Conservation (phyloP, 2,329 filamentous ascomycete species). For the Incumbomyces delicatus region DNA sequence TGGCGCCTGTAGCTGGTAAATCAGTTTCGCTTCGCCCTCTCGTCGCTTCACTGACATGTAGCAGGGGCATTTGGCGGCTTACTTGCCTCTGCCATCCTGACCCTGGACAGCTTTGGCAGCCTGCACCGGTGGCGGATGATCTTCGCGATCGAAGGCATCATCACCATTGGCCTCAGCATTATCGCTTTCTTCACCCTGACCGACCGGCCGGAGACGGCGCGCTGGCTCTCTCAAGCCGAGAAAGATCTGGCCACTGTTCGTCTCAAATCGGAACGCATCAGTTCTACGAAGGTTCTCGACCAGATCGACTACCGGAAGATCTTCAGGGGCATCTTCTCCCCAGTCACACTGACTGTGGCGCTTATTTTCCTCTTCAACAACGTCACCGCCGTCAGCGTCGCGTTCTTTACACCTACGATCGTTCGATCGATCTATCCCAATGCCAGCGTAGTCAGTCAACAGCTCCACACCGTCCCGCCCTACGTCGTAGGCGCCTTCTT, state of each 20-base stretch:
- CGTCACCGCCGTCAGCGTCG: conserved; percentile 59
- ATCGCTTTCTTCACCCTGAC: conserved; percentile 56
- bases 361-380: conserved; percentile 57
- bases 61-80: conserved; percentile 65
- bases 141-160: conserved; percentile 61
- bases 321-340: conserved; percentile 53
- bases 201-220: conserved; percentile 57
- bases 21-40: too few species aligned
- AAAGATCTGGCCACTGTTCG: conserved; percentile 57
- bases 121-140: conserved; percentile 59
- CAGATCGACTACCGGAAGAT: conserved; percentile 51
- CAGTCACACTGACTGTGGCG: conserved; percentile 48
- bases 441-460: conserved; percentile 49
- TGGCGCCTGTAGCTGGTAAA: conserved; percentile 58
- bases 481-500: conserved; percentile 61
- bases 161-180: conserved; percentile 47
- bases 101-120: conserved; percentile 47
- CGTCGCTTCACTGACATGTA: too few species aligned
- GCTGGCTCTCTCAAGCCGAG: conserved; percentile 56
- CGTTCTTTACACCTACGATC: conserved; percentile 63
- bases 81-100: conserved; percentile 55
- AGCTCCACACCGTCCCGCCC: conserved; percentile 61
- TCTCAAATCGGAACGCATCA: conserved; percentile 59
- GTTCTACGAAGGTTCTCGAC: conserved; percentile 53
- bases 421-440: conserved; percentile 58